Conservation (phyloP, 2,329 filamentous ascomycete genomes). For the Fusarium continuum region DNA sequence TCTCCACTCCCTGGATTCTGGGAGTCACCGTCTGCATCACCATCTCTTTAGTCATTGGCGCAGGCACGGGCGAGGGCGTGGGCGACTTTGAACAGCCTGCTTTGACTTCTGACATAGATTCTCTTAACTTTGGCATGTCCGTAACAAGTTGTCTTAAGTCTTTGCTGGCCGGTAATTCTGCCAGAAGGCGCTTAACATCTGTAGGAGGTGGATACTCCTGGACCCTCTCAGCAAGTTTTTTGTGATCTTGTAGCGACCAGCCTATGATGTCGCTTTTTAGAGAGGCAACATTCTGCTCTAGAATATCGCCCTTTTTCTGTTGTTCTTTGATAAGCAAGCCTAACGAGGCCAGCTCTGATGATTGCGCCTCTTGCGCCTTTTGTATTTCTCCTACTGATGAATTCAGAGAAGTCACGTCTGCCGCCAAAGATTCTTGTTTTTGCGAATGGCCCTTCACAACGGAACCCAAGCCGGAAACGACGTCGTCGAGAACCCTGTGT, state of each 20-base stretch:
- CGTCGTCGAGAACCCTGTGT: neutral
- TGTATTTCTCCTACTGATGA: neutral
- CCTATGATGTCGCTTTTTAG: neutral
- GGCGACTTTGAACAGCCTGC: neutral
- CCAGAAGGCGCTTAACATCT: slow-evolving; percentile 5
- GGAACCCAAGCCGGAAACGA: slow-evolving; percentile 6
- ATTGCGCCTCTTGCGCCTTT: neutral
- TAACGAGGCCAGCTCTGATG: slow-evolving; percentile 2
- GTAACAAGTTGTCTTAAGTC: slow-evolving; percentile 8
- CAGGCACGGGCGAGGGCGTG: neutral
- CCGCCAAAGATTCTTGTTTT: slow-evolving; percentile 1
- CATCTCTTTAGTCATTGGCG: slow-evolving; percentile 11
- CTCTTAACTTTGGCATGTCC: slow-evolving; percentile 6
- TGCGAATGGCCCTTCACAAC: neutral
- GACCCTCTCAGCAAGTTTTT: neutral
- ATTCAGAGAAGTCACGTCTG: neutral
- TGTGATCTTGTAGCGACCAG: slow-evolving; percentile 4
- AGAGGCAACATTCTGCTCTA: slow-evolving; percentile 4
- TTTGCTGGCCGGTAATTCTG: slow-evolving; percentile 8
- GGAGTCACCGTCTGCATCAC: slow-evolving; percentile 11
- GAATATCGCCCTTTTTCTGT: neutral
- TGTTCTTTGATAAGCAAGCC: neutral
- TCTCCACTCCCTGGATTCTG: slow-evolving; percentile 13
- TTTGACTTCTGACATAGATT: neutral
- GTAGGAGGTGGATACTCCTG: slow-evolving; percentile 5